phyloP scores from a whole-genome alignment of 2,329 filamentous ascomycete genomes.

The Xylogone sp. region DNA sequence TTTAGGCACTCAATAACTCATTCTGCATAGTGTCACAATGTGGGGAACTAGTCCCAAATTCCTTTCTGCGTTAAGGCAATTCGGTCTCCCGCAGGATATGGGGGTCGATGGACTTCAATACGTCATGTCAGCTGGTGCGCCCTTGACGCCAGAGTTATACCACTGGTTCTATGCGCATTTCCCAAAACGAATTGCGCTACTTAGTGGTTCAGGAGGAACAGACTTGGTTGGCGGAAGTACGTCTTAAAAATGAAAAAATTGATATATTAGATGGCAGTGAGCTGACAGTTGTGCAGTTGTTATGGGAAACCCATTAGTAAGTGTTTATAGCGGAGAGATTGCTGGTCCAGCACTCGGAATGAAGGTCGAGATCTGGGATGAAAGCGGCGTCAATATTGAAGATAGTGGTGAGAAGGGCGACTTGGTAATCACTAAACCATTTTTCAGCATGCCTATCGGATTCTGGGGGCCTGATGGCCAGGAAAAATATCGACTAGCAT shows the following conservation, averaged over 20 bases:
- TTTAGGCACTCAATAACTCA: background rate
- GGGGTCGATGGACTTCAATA: slow-evolving; percentile 48
- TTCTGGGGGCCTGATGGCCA: slow-evolving; percentile 50
- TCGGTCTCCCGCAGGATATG: background rate
- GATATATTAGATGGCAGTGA: no score
- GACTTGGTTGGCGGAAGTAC: slow-evolving; percentile 35
- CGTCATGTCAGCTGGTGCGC: slow-evolving; percentile 74
- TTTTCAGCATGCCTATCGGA: slow-evolving; percentile 69
- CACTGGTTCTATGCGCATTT: slow-evolving; percentile 70
- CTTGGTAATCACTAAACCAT: slow-evolving; percentile 56
- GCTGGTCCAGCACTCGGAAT: slow-evolving; percentile 46
- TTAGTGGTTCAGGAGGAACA: slow-evolving; percentile 30
- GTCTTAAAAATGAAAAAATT: no score
- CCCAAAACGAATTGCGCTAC: slow-evolving; percentile 58
- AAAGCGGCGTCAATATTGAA: background rate
- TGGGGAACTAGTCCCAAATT: background rate
- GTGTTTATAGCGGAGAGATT: slow-evolving; percentile 54
- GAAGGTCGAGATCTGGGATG: slow-evolving; percentile 52
- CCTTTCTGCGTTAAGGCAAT: background rate
- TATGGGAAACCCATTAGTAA: slow-evolving; percentile 47
- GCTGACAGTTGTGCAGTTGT: no score
- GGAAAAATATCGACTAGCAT: slow-evolving; percentile 44
- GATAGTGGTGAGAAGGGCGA: slow-evolving; percentile 57
- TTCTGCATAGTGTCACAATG: background rate
- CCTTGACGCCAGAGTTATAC: slow-evolving; percentile 68